Conservation (phyloP, 139 green algal species). For the Chlamydomonas urium region DNA sequence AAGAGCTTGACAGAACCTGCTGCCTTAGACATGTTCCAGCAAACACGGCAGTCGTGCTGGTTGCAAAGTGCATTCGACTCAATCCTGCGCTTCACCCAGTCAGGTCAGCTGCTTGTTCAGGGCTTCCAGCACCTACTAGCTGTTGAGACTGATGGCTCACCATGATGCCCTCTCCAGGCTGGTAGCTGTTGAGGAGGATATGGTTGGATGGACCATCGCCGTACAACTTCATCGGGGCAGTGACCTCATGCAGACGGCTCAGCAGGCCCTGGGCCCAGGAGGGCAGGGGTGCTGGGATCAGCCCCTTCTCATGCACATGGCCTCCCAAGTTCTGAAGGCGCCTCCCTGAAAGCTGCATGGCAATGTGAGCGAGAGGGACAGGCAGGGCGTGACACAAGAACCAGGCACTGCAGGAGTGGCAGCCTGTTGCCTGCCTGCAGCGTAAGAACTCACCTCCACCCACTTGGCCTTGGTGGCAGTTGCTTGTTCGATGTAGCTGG, state of each 20-base stretch:
- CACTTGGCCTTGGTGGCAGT: conserved; percentile 32
- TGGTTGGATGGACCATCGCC: conserved; percentile 48
- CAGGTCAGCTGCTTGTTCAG: background rate
- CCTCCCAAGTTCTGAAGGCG: conserved; percentile 60
- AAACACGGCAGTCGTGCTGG: background rate
- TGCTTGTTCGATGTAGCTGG: conserved; percentile 19
- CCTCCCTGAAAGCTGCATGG: conserved; percentile 46
- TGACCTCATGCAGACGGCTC: conserved; percentile 24
- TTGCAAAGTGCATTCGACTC: background rate
- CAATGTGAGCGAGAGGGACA: background rate
- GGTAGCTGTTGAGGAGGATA: conserved; percentile 66
- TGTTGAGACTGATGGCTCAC: background rate
- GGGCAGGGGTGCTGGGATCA: conserved; percentile 53
- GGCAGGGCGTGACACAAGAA: too few species aligned
- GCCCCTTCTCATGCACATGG: conserved; percentile 51
- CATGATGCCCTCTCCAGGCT: conserved; percentile 63
- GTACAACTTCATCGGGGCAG: conserved; percentile 23
- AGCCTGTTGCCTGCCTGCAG: background rate
- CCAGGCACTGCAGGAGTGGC: too few species aligned
- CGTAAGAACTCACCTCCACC: conserved; percentile 38
- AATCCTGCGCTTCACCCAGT: background rate
- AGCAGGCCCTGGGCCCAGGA: conserved; percentile 45
- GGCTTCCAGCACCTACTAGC: background rate
- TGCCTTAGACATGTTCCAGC: background rate
- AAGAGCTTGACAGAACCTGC: background rate